These are phyloP conservation scores for Agaricus subrufescens DNA, from an alignment of 768 basidiomycete genomes.

Conservation along the genomic window DNA sequence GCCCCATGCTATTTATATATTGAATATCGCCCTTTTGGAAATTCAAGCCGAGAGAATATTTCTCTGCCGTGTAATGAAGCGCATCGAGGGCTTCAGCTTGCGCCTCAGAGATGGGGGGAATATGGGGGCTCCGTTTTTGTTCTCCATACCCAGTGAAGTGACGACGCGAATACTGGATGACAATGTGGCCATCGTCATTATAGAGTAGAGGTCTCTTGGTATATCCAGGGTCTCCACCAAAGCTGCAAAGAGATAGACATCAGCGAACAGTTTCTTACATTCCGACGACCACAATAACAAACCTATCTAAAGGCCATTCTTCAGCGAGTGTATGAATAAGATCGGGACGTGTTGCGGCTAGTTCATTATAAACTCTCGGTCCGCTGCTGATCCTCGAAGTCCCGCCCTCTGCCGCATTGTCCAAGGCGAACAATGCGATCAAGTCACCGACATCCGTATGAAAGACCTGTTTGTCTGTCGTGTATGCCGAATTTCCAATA, in stretches of 20 bases:
- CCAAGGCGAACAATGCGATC: constrained; percentile 38
- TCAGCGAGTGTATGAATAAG: constrained; percentile 34
- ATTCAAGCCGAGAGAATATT: constrained; percentile 36
- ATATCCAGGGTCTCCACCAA: constrained; percentile 31
- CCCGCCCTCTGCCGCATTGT: constrained; percentile 39
- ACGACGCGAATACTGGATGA: constrained; percentile 44
- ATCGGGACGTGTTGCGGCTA: constrained; percentile 41
- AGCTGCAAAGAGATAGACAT: constrained; percentile 17
- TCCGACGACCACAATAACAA: neutral
- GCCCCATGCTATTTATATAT: constrained; percentile 41
- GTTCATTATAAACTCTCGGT: constrained; percentile 40
- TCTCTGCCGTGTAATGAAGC: constrained; percentile 39
- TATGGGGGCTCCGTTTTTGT: constrained; percentile 29
- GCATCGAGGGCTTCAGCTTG: constrained; percentile 45
- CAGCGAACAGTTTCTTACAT: neutral
- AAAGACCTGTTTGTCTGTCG: constrained; percentile 46
- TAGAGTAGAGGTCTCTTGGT: constrained; percentile 34
- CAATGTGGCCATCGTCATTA: constrained; percentile 31
- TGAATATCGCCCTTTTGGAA: constrained; percentile 48
- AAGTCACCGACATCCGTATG: constrained; percentile 44
- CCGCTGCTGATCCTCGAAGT: constrained; percentile 40
- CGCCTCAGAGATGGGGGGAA: constrained; percentile 44
- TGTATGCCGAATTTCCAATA: constrained; percentile 41
- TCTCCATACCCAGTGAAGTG: constrained; percentile 37
- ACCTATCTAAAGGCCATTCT: constrained; percentile 41